phyloP scores from a whole-genome alignment of 2,329 filamentous ascomycete genomes.

The Penicillium sp. region DNA sequence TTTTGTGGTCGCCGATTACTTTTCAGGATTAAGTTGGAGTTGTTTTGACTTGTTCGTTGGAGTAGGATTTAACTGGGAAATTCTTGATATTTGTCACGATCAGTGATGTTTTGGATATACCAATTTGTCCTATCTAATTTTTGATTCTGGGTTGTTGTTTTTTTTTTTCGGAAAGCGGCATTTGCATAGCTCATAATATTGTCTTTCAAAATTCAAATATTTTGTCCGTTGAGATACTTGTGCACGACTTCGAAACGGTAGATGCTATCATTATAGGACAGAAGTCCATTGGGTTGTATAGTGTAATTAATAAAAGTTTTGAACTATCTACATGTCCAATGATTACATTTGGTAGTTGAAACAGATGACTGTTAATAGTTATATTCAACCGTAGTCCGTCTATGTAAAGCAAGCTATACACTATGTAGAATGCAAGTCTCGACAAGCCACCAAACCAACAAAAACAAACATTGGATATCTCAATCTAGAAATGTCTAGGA shows the following conservation, averaged over 20 bases:
- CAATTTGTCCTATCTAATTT: too few species aligned
- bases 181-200: conserved; percentile 2
- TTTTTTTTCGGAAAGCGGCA: background rate
- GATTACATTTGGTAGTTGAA: too few species aligned
- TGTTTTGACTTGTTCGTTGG: background rate
- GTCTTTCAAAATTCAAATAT: too few species aligned
- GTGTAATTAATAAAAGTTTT: too few species aligned
- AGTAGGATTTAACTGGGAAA: too few species aligned
- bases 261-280: too few species aligned
- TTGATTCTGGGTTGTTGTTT: background rate
- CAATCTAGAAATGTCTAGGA: conserved; percentile 7
- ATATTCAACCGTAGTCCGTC: background rate
- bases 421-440: background rate
- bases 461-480: conserved; percentile 9
- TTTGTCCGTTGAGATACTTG: too few species aligned
- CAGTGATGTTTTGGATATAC: background rate
- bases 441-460: background rate
- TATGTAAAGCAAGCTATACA: background rate
- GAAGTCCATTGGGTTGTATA: too few species aligned
- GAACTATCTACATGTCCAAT: too few species aligned
- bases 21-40: background rate
- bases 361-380: too few species aligned
- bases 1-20: background rate
- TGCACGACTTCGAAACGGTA: too few species aligned
- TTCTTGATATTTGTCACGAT: too few species aligned